A percentile compares a stretch with the other conserved stretches of the same genome.
Evolutionary conservation across 1,139 yeast genomes (phyloP).

Genomic region (Suhomyces panamericanus): DNA sequence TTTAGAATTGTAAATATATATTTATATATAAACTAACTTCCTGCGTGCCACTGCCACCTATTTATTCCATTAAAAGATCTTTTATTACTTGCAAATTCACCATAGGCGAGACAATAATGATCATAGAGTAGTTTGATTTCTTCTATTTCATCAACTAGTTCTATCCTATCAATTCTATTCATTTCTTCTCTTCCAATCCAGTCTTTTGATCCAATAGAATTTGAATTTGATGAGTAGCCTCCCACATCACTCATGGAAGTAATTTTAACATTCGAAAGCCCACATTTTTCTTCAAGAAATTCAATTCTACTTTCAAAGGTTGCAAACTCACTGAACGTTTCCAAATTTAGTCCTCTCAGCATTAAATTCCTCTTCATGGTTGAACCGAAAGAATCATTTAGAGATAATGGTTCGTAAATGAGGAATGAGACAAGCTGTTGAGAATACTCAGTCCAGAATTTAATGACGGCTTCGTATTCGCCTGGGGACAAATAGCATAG

Average conservation of each 20-base stretch:
- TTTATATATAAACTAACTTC: background rate
- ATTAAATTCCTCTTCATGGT: slow-evolving; percentile 79
- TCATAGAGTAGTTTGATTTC: slow-evolving; percentile 71
- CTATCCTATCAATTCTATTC: slow-evolving; percentile 58
- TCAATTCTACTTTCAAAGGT: slow-evolving; percentile 42
- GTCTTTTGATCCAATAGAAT: slow-evolving; percentile 7
- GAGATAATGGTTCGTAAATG: slow-evolving; percentile 85
- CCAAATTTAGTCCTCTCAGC: slow-evolving; percentile 71
- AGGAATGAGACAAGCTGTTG: slow-evolving; percentile 40
- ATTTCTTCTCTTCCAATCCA: slow-evolving; percentile 55
- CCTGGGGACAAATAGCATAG: slow-evolving; percentile 72
- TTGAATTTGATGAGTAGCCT: slow-evolving; percentile 28
- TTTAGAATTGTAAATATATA: background rate
- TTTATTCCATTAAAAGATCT: slow-evolving; percentile 11
- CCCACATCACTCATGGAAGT: slow-evolving; percentile 63
- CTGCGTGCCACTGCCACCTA: slow-evolving; percentile 12
- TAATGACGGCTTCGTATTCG: slow-evolving; percentile 54
- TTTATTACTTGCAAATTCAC: slow-evolving; percentile 13
- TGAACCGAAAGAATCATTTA: slow-evolving; percentile 70
- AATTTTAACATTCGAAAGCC: slow-evolving; percentile 28
- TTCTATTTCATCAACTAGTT: slow-evolving; percentile 86
- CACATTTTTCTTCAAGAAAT: slow-evolving; percentile 30
- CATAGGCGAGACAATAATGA: slow-evolving; percentile 65
- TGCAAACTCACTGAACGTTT: slow-evolving; percentile 44
- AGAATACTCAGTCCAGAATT: slow-evolving; percentile 33